Evolutionary conservation across 2,329 filamentous ascomycete genomes (phyloP), one percentile per base, ranked within the genome.

Genomic region (Camptophora hylomeconis): DNA sequence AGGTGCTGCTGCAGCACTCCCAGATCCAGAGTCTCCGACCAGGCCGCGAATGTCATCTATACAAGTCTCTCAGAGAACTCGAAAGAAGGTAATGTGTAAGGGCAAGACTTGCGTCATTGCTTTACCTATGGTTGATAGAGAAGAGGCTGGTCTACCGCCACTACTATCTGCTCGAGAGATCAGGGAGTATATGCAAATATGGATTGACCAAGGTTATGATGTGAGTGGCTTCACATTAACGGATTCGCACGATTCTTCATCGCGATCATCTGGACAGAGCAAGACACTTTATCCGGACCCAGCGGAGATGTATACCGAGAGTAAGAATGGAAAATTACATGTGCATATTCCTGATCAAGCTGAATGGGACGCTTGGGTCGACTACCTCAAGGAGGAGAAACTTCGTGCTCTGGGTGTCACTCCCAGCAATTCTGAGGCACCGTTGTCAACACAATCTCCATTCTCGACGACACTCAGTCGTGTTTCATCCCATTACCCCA

Each of bases 361-460:
- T 21, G 67, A 71, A 45, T 81, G 77, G 76, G 78, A 82, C 46
- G 64, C 73, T 15, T 93, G 95, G 52, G 79, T 86, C 34, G 70
- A 79, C 31, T 76, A 79, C 41, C 61, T 95, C 19, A 75, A 81
- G 42, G 89, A 98, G 58, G 83, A 87, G 36, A 98, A 94, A 57
- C 65, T 98, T 29, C 75, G 84, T 37, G 86, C 87, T 28, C 66
- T 98, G 31, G 89, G 89, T 40, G 89, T 95, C 8, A 84, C 74
- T 11, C 67, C 81, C 36, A 80, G 75, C 19, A 74, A 78, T 26
- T 77, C 83, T 5, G 81, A 89, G 28, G 71, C 74, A 7, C 57
- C 60, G 16, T 58, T 69, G 36, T 55, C 65, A 29, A 60, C 22
- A 77, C 40, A 26, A 10, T 87, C 83, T 9, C 75, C 76, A 7